Conservation (phyloP, 768 basidiomycete species). For the Termitomyces heimii region DNA sequence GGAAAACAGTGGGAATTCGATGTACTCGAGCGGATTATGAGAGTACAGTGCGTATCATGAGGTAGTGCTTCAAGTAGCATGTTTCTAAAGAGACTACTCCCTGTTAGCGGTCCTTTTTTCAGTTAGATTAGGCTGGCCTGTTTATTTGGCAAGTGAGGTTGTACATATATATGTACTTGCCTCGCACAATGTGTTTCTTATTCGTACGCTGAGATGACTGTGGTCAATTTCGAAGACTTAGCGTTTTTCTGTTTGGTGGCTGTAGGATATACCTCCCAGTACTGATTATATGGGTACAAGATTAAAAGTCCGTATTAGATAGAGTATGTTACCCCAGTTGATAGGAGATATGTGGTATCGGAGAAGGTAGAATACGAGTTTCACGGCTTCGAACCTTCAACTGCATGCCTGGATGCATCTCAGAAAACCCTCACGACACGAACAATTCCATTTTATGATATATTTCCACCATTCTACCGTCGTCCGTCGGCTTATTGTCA, state of each 20-base stretch:
- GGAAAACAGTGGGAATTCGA: neutral
- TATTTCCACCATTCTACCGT: slow-evolving; percentile 20
- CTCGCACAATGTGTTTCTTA: neutral
- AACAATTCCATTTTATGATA: no score
- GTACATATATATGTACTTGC: neutral
- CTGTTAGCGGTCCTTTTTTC: neutral
- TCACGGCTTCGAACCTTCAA: no score
- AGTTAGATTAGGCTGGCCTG: neutral
- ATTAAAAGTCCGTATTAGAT: neutral
- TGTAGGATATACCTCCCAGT: neutral
- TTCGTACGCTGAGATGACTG: neutral
- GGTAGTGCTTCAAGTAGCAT: slow-evolving; percentile 5
- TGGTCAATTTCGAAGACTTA: neutral
- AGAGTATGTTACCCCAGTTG: no score
- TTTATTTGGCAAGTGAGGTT: neutral
- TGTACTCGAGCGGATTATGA: slow-evolving; percentile 2
- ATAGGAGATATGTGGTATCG: neutral
- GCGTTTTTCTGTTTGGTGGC: neutral
- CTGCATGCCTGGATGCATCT: no score
- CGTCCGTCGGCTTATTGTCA: slow-evolving; percentile 2
- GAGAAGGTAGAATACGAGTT: neutral
- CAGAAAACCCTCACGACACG: no score
- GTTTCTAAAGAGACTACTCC: neutral
- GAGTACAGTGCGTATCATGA: slow-evolving; percentile 11
- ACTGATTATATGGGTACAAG: neutral